Percentiles rank a stretch among this genome's conserved stretches.
Evolutionary conservation across 345 rosid genomes (phyloP).

Genomic region (Geranium brycei): DNA sequence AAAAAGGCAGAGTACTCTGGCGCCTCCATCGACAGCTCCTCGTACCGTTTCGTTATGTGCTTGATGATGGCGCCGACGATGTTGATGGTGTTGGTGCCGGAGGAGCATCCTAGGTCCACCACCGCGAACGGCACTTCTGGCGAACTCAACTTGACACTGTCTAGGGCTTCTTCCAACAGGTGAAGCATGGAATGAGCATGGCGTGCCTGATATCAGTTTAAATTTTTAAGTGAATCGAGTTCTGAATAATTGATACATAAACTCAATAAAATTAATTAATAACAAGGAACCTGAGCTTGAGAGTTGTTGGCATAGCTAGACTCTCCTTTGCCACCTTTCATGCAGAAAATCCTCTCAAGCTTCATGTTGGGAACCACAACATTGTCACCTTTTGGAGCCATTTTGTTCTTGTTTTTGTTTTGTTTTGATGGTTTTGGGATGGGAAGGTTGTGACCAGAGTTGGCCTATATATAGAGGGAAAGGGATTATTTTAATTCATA

Average conservation of each 20-base stretch:
- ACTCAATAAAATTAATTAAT: too few species aligned
- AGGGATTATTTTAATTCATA: neutral
- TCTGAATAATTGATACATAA: too few species aligned
- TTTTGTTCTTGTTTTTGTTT: slow-evolving; percentile 3
- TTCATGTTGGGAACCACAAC: slow-evolving; percentile 50
- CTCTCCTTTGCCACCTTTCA: slow-evolving; percentile 95
- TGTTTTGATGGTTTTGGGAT: neutral
- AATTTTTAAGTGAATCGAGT: neutral
- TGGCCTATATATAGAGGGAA: neutral
- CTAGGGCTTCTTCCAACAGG: slow-evolving; percentile 77
- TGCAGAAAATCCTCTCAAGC: slow-evolving; percentile 76
- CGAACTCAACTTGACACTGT: slow-evolving; percentile 39
- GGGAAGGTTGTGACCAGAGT: neutral
- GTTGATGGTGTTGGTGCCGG: slow-evolving; percentile 63
- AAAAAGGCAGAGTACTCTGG: slow-evolving; percentile 84
- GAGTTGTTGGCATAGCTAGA: slow-evolving; percentile 90
- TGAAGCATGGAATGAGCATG: slow-evolving; percentile 91
- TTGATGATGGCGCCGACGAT: slow-evolving; percentile 59
- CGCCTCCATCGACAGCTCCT: slow-evolving; percentile 32
- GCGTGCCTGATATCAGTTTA: slow-evolving; percentile 29
- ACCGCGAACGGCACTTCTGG: slow-evolving; percentile 54
- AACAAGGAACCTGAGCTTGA: slow-evolving; percentile 71
- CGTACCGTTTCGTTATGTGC: slow-evolving; percentile 61
- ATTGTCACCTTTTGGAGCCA: slow-evolving; percentile 46
- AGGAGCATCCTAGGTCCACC: slow-evolving; percentile 88